Percentiles rank a stretch among this genome's conserved stretches.
Evolutionary conservation across 805 yeast species (phyloP).

Genomic region (Hanseniaspora vineae): DNA sequence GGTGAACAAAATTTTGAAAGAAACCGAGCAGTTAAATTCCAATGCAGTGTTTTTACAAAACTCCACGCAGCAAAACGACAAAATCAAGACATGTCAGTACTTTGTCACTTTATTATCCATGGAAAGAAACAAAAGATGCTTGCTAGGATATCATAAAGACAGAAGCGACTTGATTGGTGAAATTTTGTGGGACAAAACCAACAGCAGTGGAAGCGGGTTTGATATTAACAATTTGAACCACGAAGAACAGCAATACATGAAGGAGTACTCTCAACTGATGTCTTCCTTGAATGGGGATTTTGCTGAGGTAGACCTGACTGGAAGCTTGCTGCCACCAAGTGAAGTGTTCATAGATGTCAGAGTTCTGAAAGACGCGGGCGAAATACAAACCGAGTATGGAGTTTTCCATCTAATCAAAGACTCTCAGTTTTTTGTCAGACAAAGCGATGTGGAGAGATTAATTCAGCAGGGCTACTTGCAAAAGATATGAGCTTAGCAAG

Average conservation of each 20-base stretch:
- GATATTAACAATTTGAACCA: slow-evolving; percentile 48
- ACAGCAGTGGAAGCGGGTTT: slow-evolving; percentile 5
- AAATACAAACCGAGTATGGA: slow-evolving; percentile 94
- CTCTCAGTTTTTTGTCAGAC: slow-evolving; percentile 88
- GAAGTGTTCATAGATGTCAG: slow-evolving; percentile 90
- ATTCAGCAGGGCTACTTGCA: slow-evolving; percentile 91
- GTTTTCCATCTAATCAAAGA: slow-evolving; percentile 87
- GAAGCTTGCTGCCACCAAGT: slow-evolving; percentile 80
- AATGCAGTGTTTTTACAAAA: slow-evolving; percentile 37
- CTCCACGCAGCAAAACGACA: slow-evolving; percentile 22
- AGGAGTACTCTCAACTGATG: slow-evolving; percentile 55
- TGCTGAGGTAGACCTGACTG: slow-evolving; percentile 76
- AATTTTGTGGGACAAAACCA: slow-evolving; percentile 54
- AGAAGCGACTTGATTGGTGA: slow-evolving; percentile 58
- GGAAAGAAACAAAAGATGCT: slow-evolving; percentile 81
- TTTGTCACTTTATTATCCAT: slow-evolving; percentile 51
- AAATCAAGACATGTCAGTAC: slow-evolving; percentile 46
- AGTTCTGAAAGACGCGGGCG: slow-evolving; percentile 90
- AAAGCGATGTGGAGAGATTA: slow-evolving; percentile 84
- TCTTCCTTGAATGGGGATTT: slow-evolving; percentile 64
- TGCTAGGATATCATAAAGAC: slow-evolving; percentile 68
- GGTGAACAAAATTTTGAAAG: slow-evolving; percentile 57
- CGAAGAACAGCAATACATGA: slow-evolving; percentile 66
- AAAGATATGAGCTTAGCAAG: slow-evolving; percentile 29
- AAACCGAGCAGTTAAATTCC: slow-evolving; percentile 48